These are phyloP conservation scores for Tripterygium wilfordii DNA, from an alignment of 177 flowering plant genomes.

Conservation along the genomic window DNA sequence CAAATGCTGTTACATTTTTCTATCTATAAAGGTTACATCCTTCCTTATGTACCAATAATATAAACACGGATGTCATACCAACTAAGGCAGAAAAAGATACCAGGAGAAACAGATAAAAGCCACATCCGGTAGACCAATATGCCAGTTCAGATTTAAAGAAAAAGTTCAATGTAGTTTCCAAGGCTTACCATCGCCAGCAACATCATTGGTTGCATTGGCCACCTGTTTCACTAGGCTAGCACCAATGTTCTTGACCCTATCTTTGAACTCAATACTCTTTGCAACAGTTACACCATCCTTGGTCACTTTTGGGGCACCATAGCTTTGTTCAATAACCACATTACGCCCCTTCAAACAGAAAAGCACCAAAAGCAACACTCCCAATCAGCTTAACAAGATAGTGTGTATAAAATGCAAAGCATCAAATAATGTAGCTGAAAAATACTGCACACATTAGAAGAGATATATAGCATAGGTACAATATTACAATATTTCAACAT, in stretches of 20 bases:
- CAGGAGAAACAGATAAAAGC: too few relatives aligned
- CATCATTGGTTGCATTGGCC: slow-evolving; percentile 97
- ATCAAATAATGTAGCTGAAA: too few relatives aligned
- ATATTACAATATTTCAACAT: too few relatives aligned
- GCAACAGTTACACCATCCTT: slow-evolving; percentile 99
- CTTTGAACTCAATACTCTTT: slow-evolving; percentile 91
- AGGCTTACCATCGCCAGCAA: slow-evolving; percentile 88
- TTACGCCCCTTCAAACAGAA: slow-evolving; percentile 61
- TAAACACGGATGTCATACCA: too few relatives aligned
- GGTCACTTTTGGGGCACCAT: slow-evolving; percentile 95
- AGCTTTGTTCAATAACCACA: slow-evolving; percentile 94
- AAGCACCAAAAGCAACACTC: neutral
- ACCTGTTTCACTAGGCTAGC: slow-evolving; percentile 99
- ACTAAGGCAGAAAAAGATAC: too few relatives aligned
- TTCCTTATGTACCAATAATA: too few relatives aligned
- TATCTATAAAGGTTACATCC: too few relatives aligned
- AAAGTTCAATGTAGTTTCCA: neutral
- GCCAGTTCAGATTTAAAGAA: neutral
- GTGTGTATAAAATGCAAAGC: too few relatives aligned
- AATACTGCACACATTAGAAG: neutral
- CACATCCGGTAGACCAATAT: neutral
- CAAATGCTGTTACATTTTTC: too few relatives aligned
- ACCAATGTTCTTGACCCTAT: slow-evolving; percentile 84
- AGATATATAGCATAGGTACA: too few relatives aligned
- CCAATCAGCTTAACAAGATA: too few relatives aligned